These are phyloP conservation scores for Diaporthe velutina DNA, from an alignment of 2,329 filamentous ascomycete species.

Conservation along the genomic window DNA sequence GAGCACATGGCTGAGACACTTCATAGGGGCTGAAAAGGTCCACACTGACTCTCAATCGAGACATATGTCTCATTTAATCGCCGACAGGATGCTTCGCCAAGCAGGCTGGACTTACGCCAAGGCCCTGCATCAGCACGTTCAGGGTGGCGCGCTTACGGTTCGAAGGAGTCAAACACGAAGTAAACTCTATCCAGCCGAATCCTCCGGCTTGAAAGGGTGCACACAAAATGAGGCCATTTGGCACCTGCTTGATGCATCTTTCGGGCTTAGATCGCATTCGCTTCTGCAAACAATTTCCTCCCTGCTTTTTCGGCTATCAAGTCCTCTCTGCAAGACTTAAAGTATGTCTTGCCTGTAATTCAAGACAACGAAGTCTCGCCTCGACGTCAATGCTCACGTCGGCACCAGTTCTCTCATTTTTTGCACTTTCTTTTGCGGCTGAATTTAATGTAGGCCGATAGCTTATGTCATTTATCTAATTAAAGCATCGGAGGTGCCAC, in stretches of 20 bases:
- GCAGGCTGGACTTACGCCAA: slow-evolving; percentile 18
- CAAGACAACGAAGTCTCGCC: slow-evolving; percentile 10
- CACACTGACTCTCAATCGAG: slow-evolving; percentile 18
- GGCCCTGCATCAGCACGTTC: slow-evolving; percentile 9
- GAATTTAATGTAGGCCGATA: background rate
- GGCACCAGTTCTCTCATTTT: background rate
- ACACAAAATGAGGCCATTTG: slow-evolving; percentile 13
- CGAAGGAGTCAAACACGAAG: slow-evolving; percentile 18
- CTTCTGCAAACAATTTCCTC: background rate
- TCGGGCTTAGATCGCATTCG: background rate
- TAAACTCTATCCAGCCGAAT: slow-evolving; percentile 22
- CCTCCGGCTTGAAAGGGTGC: slow-evolving; percentile 2
- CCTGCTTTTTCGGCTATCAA: background rate
- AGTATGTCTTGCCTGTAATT: slow-evolving; percentile 12
- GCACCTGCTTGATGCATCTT: background rate
- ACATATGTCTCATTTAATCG: slow-evolving; percentile 22
- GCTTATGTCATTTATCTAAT: background rate
- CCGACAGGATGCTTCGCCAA: slow-evolving; percentile 7
- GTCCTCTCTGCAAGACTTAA: background rate
- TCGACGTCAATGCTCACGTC: slow-evolving; percentile 8
- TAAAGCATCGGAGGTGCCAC: background rate
- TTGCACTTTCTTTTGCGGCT: background rate
- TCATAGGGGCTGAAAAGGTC: slow-evolving; percentile 5
- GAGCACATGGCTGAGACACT: slow-evolving; percentile 3
- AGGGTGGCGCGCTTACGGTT: slow-evolving; percentile 5